A percentile compares a stretch with the other conserved stretches of the same genome.
Conservation (phyloP, 345 rosid species). For the Carallia brachiata region DNA sequence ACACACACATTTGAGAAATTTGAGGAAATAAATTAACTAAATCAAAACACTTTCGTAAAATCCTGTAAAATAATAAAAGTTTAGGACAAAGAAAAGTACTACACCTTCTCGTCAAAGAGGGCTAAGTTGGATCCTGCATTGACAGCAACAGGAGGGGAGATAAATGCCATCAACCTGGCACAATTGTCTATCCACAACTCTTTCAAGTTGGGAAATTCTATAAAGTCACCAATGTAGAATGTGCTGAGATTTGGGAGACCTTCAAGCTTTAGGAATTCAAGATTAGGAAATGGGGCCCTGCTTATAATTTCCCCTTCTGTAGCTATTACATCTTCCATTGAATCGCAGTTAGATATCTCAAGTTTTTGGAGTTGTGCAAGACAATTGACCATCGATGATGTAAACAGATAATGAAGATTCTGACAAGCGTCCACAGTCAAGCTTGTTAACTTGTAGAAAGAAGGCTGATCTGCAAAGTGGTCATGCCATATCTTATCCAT, state of each 20-base stretch:
- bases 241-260: neutral
- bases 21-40: too few relatives aligned
- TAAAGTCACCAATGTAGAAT: neutral
- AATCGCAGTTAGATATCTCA: neutral
- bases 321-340: neutral
- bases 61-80: too few relatives aligned
- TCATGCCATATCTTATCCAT: constrained; percentile 9
- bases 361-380: neutral
- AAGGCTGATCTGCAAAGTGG: neutral
- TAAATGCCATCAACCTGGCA: too few relatives aligned
- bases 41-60: too few relatives aligned
- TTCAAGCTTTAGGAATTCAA: neutral
- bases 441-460: neutral
- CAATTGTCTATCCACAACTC: too few relatives aligned
- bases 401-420: constrained; percentile 7
- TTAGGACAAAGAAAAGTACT: too few relatives aligned
- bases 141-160: too few relatives aligned
- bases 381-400: neutral
- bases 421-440: neutral
- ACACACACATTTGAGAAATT: too few relatives aligned
- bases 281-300: too few relatives aligned
- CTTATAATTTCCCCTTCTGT: constrained; percentile 2
- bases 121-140: too few relatives aligned
- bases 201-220: too few relatives aligned
- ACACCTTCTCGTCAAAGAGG: too few relatives aligned